Base-by-base conservation (phyloP, 768 basidiomycete species). In the Lentinula guzmanii region DNA sequence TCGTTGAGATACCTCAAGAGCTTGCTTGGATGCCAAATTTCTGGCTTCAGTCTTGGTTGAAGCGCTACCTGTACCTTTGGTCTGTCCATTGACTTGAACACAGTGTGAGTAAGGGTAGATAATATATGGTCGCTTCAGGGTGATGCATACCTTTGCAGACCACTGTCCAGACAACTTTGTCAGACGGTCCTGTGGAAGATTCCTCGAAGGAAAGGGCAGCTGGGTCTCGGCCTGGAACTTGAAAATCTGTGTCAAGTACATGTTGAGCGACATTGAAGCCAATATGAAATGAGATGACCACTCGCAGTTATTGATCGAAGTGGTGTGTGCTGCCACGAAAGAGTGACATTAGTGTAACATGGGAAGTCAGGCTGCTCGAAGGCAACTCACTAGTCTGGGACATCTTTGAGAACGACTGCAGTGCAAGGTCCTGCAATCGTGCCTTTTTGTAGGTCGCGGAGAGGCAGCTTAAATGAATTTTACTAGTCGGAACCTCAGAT, bases 171-270 rank as follows among this genome's bases (percentile, higher is more conserved):
- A 70, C 67, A 7, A 79, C 80, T 3, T 69, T 71, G 57, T 85
- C 77, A 13, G 70, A 71, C 0, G 75, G 74, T 0, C 85, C 86
- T 6, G 69, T 70, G 7, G 65, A 68, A 0, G 72, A 74, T 54
- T 86, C 83, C 31, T 75, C 68, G 85, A 86, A 90, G 64, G 78
- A 83, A 33, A 89, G 33, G 16, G 37, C 21, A 48, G 2, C 75
- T 31, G 80, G 65, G 42, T 75, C 66, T 46, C 73, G 71, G 11
- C 75, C 73, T 41, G 68, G 70, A 18, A 70, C 72, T 68, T 87
- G 85, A 33, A 89, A 75, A 70, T 85, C 87, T 88, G 61, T 58
- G 46, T 28, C 35, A 33, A 46, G 5, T 15, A 15, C 33, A 37
- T 41, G 51, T 35, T 42, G 28, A 41, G 18, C n/a, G 16, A 51